Evolutionary conservation across 2,329 filamentous ascomycete genomes (phyloP).

Genomic region (Seiridium cupressi): DNA sequence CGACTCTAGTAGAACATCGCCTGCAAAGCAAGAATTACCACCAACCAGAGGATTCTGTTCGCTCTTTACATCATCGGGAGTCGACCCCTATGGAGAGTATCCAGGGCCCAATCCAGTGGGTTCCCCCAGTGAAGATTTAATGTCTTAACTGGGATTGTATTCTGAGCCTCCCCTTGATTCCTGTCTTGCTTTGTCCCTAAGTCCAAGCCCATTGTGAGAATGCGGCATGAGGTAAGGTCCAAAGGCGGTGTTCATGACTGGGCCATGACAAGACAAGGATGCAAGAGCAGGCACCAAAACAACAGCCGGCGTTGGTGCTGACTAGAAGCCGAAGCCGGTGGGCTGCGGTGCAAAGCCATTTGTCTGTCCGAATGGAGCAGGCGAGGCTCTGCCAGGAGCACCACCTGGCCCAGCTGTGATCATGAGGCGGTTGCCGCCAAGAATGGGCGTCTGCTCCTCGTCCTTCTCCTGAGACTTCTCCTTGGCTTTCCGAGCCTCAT

Average conservation of each 20-base stretch:
- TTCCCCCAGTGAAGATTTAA: background rate
- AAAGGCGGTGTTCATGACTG: background rate
- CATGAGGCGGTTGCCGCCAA: constrained; percentile 87
- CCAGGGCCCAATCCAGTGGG: background rate
- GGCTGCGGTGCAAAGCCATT: constrained; percentile 90
- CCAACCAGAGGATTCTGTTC: background rate
- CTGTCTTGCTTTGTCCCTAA: background rate
- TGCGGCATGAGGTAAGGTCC: background rate
- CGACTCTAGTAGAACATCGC: background rate
- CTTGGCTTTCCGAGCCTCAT: constrained; percentile 84
- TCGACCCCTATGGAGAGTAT: background rate
- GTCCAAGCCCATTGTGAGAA: too few species aligned
- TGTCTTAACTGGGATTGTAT: background rate
- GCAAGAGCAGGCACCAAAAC: constrained; percentile 8
- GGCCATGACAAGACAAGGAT: background rate
- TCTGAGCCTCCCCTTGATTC: background rate
- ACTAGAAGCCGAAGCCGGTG: constrained; percentile 70
- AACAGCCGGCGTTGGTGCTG: constrained; percentile 13
- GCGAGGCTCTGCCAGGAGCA: constrained; percentile 50
- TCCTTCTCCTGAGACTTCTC: constrained; percentile 75
- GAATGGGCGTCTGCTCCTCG: constrained; percentile 90
- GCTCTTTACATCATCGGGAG: background rate
- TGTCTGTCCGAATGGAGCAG: constrained; percentile 71
- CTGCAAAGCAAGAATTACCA: constrained; percentile 1
- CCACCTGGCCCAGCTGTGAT: constrained; percentile 82